These are phyloP conservation scores for Tetrastigma voinierianum DNA, from an alignment of 164 flowering plant genomes.

Conservation along the genomic window DNA sequence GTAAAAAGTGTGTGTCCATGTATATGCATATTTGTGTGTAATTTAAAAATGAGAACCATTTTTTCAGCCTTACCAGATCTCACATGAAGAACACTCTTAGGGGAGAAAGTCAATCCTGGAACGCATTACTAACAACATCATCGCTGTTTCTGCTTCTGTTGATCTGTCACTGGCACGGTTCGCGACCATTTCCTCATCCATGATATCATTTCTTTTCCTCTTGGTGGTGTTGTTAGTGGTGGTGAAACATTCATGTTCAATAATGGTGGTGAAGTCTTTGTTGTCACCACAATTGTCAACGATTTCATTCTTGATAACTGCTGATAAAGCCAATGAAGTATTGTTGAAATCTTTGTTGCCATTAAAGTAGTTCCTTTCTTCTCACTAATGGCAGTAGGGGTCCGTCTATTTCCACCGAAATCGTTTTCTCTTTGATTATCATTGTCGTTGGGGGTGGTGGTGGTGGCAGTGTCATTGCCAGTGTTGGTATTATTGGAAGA, in stretches of 20 bases:
- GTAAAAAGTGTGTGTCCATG: no score
- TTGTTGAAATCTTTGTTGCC: no score
- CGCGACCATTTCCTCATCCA: not conserved
- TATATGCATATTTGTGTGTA: not conserved
- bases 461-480: not conserved
- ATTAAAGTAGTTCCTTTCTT: no score
- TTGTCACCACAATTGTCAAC: no score
- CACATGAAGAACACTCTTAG: constrained; percentile 48
- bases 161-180: not conserved
- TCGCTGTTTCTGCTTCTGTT: constrained; percentile 7
- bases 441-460: no score
- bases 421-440: not conserved
- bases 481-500: not conserved
- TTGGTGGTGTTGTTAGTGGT: not conserved
- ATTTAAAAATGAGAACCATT: constrained; percentile 3
- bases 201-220: not conserved
- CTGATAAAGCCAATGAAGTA: no score
- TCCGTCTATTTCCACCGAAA: no score
- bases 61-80: constrained; percentile 16
- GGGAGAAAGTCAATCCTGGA: constrained; percentile 34
- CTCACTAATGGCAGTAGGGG: no score
- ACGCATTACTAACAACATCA: not conserved
- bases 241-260: not conserved
- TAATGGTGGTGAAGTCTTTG: no score
- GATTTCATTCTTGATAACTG: no score